Evolutionary conservation across 768 basidiomycete genomes (phyloP), one percentile per base, ranked within the genome.

Genomic region (Kwoniella mangroviensis): DNA sequence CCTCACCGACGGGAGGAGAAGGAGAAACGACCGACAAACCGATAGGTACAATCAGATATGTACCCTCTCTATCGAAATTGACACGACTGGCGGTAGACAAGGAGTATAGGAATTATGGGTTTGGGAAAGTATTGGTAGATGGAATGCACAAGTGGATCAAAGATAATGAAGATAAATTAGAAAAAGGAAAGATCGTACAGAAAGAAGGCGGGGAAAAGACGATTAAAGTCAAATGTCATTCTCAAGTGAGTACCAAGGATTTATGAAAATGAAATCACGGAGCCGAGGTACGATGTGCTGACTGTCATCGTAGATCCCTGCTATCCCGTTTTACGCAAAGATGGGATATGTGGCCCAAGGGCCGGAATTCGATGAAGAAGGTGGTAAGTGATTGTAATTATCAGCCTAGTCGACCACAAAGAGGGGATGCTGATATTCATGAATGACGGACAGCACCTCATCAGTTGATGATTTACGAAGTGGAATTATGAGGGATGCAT

Each of bases 321-420:
- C 77, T 28, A 70, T 79, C 24, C 68, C 74, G n/a, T 80, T 78
- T 42, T 82, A 82, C 66, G 64, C 62, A n/a, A 75, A 68, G 65
- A 28, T 76, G 43, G 81, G 81, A 5, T 82, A 79, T 71, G 63
- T 61, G 2, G n/a, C 72, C 6, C 75, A 73, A 54, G 81, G 81
- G 0, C 70, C 70, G 12, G 69, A 68, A 49, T 82, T 79, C 49
- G 75, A 81, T 64, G 79, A 79, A 61, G 79, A 81, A 42, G 81
- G 81, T 13, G 79, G 81, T 82, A 59, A 74, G 79, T 77, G 10
- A 49, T 7, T 28, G 53, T 28, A 34, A 34, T 34, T 0, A 34
- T 34, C 34, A 34, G 34, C 34, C 34, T 34, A 34, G 9, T 34
- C 34, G 34, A 5, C 9, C 6, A 6, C 34, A 34, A 34, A 34